Conservation (phyloP, 129 eudicot genomes). For the Lactuca saligna region DNA sequence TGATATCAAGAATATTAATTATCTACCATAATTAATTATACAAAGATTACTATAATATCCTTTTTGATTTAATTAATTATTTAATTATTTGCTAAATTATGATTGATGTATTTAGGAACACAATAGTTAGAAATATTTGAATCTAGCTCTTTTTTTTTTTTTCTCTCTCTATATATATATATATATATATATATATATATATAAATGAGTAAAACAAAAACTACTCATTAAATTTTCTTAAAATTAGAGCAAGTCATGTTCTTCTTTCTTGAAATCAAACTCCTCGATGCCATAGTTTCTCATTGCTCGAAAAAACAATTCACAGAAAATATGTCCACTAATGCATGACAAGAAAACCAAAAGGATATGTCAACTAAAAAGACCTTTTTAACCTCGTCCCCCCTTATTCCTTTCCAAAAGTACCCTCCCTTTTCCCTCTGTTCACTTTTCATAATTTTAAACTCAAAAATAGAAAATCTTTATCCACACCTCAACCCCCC, state of each 20-base stretch:
- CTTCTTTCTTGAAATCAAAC: background rate
- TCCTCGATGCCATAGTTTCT: background rate
- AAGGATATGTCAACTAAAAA: background rate
- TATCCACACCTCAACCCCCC: background rate
- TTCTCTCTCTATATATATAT: no score
- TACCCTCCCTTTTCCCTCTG: conserved; percentile 12
- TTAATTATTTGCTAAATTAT: no score
- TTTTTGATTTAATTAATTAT: no score
- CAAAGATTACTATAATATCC: no score
- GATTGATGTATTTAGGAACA: no score
- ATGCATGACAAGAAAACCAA: background rate
- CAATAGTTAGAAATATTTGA: no score
- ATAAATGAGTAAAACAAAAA: no score
- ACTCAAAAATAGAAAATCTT: background rate
- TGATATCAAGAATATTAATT: no score
- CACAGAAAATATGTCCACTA: background rate
- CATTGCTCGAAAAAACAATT: conserved; percentile 4
- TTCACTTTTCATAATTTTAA: background rate
- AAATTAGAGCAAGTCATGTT: conserved; percentile 1
- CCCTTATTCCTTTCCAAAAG: conserved; percentile 5
- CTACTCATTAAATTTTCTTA: conserved; percentile 1
- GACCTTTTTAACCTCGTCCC: background rate
- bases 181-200: no score
- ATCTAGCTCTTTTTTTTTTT: no score
- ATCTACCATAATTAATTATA: no score